These are phyloP conservation scores for Colletotrichum horii DNA, from an alignment of 2,329 filamentous ascomycete genomes.

Conservation along the genomic window DNA sequence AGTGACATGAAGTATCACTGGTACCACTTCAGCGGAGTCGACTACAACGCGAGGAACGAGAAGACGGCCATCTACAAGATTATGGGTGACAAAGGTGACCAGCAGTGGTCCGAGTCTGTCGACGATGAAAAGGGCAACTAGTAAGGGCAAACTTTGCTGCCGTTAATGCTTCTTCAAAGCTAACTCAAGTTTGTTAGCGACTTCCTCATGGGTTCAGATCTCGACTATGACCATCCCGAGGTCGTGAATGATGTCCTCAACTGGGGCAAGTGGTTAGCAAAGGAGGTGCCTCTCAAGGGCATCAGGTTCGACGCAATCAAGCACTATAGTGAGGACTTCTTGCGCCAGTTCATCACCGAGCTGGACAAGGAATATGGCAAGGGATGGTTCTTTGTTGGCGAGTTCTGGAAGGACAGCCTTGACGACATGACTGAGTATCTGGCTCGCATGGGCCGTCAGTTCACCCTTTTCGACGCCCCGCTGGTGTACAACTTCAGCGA, in stretches of 20 bases:
- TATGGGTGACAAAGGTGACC: constrained; percentile 56
- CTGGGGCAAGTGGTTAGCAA: constrained; percentile 72
- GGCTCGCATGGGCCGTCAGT: constrained; percentile 56
- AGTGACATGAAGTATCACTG: constrained; percentile 70
- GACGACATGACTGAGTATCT: constrained; percentile 37
- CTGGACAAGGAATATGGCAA: constrained; percentile 51
- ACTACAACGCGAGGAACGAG: constrained; percentile 65
- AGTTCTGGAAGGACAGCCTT: constrained; percentile 44
- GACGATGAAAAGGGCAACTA: constrained; percentile 69
- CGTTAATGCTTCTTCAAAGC: constrained; percentile 28
- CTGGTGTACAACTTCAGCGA: constrained; percentile 71
- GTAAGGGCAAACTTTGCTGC: constrained; percentile 40
- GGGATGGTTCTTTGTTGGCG: constrained; percentile 42
- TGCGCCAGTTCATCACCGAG: constrained; percentile 65
- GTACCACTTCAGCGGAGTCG: constrained; percentile 74
- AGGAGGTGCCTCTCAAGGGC: constrained; percentile 64
- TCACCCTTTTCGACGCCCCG: constrained; percentile 70
- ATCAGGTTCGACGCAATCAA: constrained; percentile 77
- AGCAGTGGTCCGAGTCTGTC: constrained; percentile 67
- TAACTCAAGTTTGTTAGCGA: constrained; percentile 64
- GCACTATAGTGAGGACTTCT: constrained; percentile 73
- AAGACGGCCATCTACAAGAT: constrained; percentile 74
- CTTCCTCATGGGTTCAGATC: constrained; percentile 75
- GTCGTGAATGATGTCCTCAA: constrained; percentile 67
- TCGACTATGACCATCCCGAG: constrained; percentile 69